A percentile compares a stretch with the other conserved stretches of the same genome.
Evolutionary conservation across 169 alveolate species (phyloP).

Genomic region (Neospora caninum): DNA sequence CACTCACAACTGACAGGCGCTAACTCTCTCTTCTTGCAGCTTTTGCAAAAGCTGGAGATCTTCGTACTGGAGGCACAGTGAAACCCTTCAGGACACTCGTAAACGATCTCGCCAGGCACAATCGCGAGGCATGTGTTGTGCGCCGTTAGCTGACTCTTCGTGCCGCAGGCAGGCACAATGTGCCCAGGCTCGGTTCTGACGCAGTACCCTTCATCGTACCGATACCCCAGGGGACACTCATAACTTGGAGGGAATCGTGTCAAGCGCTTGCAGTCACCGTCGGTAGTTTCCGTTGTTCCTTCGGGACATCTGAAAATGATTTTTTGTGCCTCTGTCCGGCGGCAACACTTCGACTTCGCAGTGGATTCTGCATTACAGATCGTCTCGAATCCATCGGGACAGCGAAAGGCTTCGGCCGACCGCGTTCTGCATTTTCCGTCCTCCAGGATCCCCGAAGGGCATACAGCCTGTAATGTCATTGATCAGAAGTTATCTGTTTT

Average conservation of each 20-base stretch:
- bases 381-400: background rate
- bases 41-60: conserved; percentile 7
- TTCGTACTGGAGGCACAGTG: background rate
- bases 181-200: background rate
- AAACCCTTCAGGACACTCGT: conserved; percentile 32
- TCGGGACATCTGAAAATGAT: background rate
- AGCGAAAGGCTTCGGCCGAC: background rate
- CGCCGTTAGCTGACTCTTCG: background rate
- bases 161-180: background rate
- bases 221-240: conserved; percentile 7
- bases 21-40: background rate
- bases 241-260: background rate
- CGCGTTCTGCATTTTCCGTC: background rate
- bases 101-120: conserved; percentile 13
- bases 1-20: conserved; percentile 5
- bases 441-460: background rate
- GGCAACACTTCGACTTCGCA: background rate
- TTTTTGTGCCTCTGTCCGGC: background rate
- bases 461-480: background rate
- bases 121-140: background rate
- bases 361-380: background rate
- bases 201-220: conserved; percentile 16
- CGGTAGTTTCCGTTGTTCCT: conserved; percentile 1
- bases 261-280: conserved; percentile 28
- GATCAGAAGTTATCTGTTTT: background rate